phyloP scores from a whole-genome alignment of 768 basidiomycete genomes.

The Neoboletus magnificus region DNA sequence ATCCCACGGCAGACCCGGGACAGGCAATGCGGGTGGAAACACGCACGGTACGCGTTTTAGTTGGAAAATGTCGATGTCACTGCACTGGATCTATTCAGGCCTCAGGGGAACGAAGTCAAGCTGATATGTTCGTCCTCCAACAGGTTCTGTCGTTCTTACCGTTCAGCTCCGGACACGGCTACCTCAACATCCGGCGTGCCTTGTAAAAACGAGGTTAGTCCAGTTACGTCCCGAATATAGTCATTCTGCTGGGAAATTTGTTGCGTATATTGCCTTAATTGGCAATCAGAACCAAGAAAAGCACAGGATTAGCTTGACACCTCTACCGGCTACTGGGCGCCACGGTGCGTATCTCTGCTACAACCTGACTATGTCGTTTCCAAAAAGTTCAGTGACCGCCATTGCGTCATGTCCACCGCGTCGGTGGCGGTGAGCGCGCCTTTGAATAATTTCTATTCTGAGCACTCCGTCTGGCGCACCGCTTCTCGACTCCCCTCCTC shows the following conservation, averaged over 20 bases:
- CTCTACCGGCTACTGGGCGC: constrained; percentile 21
- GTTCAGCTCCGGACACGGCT: constrained; percentile 20
- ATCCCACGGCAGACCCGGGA: neutral
- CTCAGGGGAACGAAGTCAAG: constrained; percentile 5
- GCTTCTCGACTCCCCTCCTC: constrained; percentile 24
- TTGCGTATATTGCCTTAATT: neutral
- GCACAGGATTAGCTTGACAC: constrained; percentile 25
- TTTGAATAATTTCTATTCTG: constrained; percentile 13
- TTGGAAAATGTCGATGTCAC: constrained; percentile 15
- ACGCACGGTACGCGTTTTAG: constrained; percentile 16
- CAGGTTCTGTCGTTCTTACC: neutral
- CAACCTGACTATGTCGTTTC: constrained; percentile 9
- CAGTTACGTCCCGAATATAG: constrained; percentile 3
- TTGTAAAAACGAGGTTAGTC: neutral
- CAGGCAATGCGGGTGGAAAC: constrained; percentile 19
- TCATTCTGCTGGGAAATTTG: neutral
- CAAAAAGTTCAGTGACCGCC: constrained; percentile 4
- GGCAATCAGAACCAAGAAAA: neutral
- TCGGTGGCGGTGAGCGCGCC: constrained; percentile 33
- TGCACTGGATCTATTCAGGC: constrained; percentile 18
- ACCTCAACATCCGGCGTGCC: constrained; percentile 14
- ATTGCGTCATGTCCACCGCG: constrained; percentile 26
- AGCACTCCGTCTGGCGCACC: constrained; percentile 32
- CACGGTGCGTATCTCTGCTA: constrained; percentile 3
- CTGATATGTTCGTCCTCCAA: constrained; percentile 2